Conservation (phyloP, 257 asterid genomes). For the Jacaranda copaia region DNA sequence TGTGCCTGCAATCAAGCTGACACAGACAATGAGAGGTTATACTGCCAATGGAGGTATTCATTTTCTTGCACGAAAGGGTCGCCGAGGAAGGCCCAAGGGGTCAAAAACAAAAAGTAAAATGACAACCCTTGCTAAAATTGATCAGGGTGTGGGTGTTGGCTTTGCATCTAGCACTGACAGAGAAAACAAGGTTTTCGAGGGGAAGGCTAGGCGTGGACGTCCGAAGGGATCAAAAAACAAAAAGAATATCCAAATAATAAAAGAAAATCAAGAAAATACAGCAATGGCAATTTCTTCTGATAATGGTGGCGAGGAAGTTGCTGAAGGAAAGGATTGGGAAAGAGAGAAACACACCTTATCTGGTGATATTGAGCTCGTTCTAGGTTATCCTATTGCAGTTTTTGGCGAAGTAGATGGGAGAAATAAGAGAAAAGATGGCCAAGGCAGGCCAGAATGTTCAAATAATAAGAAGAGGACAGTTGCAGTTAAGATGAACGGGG, state of each 20-base stretch:
- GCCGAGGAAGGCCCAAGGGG: constrained; percentile 12
- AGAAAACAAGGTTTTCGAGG: not conserved
- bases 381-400: not conserved
- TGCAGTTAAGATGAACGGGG: too few relatives aligned
- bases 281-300: not conserved
- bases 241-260: not conserved
- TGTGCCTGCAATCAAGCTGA: constrained; percentile 15
- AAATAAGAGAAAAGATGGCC: not conserved
- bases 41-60: constrained; percentile 22
- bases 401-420: constrained; percentile 3
- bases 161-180: not conserved
- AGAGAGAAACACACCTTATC: not conserved
- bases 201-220: not conserved
- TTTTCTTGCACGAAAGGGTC: not conserved
- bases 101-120: not conserved
- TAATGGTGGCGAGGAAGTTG: not conserved
- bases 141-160: not conserved
- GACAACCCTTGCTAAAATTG: not conserved
- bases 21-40: not conserved
- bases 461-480: too few relatives aligned
- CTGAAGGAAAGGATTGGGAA: constrained; percentile 2
- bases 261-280: constrained; percentile 14
- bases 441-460: too few relatives aligned
- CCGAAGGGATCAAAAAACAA: constrained; percentile 4
- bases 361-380: not conserved